A percentile compares a stretch with the other conserved stretches of the same genome.
phyloP scores from a whole-genome alignment of 2,329 filamentous ascomycete genomes.

The Diaporthe sp. region DNA sequence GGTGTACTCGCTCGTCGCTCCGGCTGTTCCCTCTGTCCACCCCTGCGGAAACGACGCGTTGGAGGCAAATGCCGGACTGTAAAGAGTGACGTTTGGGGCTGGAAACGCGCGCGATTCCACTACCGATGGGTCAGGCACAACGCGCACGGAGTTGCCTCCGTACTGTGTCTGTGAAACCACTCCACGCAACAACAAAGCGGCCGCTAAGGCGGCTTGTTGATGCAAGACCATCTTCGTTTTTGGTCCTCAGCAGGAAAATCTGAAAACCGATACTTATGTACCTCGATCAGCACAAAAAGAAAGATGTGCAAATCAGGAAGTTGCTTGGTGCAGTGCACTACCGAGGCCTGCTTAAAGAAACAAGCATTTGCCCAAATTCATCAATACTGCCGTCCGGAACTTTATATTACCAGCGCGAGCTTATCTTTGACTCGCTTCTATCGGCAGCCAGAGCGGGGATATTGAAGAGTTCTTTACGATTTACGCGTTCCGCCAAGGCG shows the following conservation, averaged over 20 bases:
- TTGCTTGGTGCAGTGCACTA: background rate
- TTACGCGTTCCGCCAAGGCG: constrained; percentile 12
- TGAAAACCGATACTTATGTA: background rate
- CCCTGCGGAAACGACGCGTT: background rate
- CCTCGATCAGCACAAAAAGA: too few species aligned
- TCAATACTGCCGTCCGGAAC: background rate
- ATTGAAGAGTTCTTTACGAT: background rate
- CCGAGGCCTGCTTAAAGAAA: background rate
- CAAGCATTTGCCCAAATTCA: background rate
- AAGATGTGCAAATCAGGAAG: background rate
- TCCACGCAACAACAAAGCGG: background rate
- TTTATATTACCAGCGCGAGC: background rate
- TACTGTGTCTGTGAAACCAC: constrained; percentile 3
- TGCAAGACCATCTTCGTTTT: background rate
- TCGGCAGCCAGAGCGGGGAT: constrained; percentile 25
- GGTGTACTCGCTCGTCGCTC: constrained; percentile 1
- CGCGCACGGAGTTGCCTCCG: constrained; percentile 9
- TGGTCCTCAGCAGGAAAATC: fast-evolving
- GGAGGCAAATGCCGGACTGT: background rate
- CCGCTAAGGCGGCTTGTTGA: background rate
- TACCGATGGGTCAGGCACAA: background rate
- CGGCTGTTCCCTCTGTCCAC: constrained; percentile 1
- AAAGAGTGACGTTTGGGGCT: background rate
- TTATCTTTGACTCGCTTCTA: background rate
- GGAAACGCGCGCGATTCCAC: constrained; percentile 11